Evolutionary conservation across 2,329 filamentous ascomycete genomes (phyloP), one percentile per base, ranked within the genome.

Genomic region (Sarocladium brachiariae): DNA sequence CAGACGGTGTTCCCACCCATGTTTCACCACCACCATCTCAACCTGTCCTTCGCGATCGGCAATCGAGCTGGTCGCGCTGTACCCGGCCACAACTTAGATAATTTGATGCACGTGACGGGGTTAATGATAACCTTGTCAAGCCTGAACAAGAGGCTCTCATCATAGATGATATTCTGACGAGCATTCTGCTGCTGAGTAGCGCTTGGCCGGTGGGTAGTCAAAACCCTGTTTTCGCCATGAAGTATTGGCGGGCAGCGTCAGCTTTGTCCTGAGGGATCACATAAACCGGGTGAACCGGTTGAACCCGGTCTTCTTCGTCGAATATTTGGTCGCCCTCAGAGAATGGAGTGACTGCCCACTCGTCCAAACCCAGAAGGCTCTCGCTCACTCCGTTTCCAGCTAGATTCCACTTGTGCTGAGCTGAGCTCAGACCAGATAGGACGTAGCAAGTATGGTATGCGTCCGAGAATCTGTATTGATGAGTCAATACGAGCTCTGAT

Each of bases 361-460:
- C 64, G 50, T 73, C 68, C 43, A 59, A 61, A 27, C 67, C 63
- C 47, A 61, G 53, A 10, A 37, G 8, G 4, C 30, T 31, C 25
- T 24, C 30, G 16, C 19, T 31, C 16, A 21, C 46, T 41, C 68
- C 66, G 54, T 61, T 57, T 51, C 57, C 51, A 37, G 56, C 61
- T 59, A 80, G 67, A 55, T 70, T 66, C 78, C 77, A 81, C 59
- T 76, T 72, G 65, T 96, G 80, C 69, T 95, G 89, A 21, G 86
- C 85, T 50, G 84, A 86, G 65, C 88, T 93, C 57, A 97, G 74
- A 4, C 92, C 92, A 19, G 86, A 84, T 18, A 97, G 78, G 25
- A 91, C 89, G 70, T 97, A 97, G 70, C 88, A 93, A 39, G 89
- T 89, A 69, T 97, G 92, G 62, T 97, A 96, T 46, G 86, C 84